Evolutionary conservation across 257 asterid genomes (phyloP).

Genomic region (Solanum habrochaites): DNA sequence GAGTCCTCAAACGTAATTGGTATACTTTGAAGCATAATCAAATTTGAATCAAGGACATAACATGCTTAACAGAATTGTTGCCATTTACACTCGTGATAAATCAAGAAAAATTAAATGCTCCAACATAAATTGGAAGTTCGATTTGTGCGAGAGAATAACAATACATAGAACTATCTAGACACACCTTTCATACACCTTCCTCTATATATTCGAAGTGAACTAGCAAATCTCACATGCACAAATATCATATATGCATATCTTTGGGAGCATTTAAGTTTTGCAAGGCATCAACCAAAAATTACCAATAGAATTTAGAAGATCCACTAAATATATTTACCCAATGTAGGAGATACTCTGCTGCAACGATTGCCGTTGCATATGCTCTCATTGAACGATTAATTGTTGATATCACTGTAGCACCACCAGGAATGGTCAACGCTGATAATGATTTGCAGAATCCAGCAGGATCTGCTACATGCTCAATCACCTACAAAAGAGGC

Average conservation of each 20-base stretch:
- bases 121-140: background rate
- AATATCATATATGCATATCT: background rate
- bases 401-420: conserved; percentile 83
- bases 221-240: background rate
- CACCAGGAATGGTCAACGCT: conserved; percentile 46
- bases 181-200: background rate
- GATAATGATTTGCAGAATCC: conserved; percentile 90
- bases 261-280: background rate
- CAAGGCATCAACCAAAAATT: background rate
- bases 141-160: background rate
- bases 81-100: background rate
- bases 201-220: background rate
- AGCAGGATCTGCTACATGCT: conserved; percentile 86
- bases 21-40: background rate
- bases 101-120: background rate
- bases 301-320: background rate
- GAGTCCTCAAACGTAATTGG: background rate
- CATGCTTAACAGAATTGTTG: background rate
- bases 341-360: conserved; percentile 64
- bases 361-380: conserved; percentile 71
- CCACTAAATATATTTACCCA: conserved; percentile 49
- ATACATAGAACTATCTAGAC: background rate
- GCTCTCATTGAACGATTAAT: conserved; percentile 92
- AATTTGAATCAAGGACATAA: background rate
- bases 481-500: conserved; percentile 58